Conservation (phyloP, 179 eudicot genomes). For the Monotropa hypopitys region DNA sequence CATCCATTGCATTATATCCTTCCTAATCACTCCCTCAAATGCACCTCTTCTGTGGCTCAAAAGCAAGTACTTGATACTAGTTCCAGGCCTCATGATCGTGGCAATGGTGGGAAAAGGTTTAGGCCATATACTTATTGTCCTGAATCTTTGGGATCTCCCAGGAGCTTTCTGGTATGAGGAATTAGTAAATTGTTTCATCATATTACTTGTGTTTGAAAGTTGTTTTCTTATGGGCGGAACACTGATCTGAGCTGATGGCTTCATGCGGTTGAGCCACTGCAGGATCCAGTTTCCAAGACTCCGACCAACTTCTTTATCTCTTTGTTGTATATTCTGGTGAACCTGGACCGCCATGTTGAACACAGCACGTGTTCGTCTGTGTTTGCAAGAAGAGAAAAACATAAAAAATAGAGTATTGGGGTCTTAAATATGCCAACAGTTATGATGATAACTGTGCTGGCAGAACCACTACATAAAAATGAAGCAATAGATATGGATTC, state of each 20-base stretch:
- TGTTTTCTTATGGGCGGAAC: constrained; percentile 17
- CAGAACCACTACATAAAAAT: not conserved
- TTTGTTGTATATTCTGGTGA: constrained; percentile 56
- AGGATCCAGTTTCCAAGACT: constrained; percentile 70
- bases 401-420: not conserved
- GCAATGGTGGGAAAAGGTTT: constrained; percentile 42
- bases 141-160: constrained; percentile 5
- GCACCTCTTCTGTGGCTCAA: constrained; percentile 20
- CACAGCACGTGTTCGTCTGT: constrained; percentile 49
- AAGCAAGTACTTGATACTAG: constrained; percentile 38
- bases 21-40: constrained; percentile 30
- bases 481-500: not conserved
- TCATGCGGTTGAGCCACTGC: constrained; percentile 51
- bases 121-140: constrained; percentile 29
- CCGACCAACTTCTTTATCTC: constrained; percentile 64
- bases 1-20: constrained; percentile 60
- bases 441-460: not conserved
- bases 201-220: constrained; percentile 1
- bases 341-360: constrained; percentile 57
- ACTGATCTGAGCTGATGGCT: constrained; percentile 73
- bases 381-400: not conserved
- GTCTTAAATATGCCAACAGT: not conserved
- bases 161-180: constrained; percentile 1
- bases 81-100: constrained; percentile 41
- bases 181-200: not conserved